Conservation (phyloP, 2,329 filamentous ascomycete species). For the Botrytis hyacinthi region DNA sequence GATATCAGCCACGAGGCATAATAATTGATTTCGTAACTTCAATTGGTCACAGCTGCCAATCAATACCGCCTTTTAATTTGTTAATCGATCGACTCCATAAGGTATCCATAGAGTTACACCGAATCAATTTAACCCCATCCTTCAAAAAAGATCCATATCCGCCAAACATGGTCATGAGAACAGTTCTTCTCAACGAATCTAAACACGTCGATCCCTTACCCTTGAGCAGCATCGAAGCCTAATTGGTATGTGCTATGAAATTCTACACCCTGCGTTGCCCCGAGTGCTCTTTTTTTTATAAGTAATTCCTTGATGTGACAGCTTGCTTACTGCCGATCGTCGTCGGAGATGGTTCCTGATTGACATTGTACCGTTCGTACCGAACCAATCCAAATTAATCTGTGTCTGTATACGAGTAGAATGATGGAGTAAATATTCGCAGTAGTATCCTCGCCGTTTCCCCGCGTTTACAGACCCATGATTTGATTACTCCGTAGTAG, state of each 20-base stretch:
- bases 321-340: neutral
- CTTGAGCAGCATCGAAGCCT: neutral
- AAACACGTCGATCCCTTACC: neutral
- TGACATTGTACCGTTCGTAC: neutral
- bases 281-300: neutral
- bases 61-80: neutral
- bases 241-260: neutral
- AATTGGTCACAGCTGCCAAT: neutral
- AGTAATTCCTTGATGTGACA: neutral
- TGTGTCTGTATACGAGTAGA: neutral
- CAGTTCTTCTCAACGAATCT: neutral
- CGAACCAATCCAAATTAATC: neutral
- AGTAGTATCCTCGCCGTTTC: neutral
- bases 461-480: neutral
- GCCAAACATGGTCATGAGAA: neutral
- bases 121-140: constrained; percentile 2
- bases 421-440: neutral
- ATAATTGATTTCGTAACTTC: neutral
- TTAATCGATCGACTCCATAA: neutral
- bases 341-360: constrained; percentile 6
- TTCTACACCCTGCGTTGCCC: neutral
- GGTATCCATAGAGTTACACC: neutral
- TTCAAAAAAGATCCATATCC: neutral
- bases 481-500: neutral
- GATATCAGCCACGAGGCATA: neutral